Evolutionary conservation across 169 alveolate genomes (phyloP), one percentile per base, ranked within the genome.

Genomic region (Cryptosporidium bovis): DNA sequence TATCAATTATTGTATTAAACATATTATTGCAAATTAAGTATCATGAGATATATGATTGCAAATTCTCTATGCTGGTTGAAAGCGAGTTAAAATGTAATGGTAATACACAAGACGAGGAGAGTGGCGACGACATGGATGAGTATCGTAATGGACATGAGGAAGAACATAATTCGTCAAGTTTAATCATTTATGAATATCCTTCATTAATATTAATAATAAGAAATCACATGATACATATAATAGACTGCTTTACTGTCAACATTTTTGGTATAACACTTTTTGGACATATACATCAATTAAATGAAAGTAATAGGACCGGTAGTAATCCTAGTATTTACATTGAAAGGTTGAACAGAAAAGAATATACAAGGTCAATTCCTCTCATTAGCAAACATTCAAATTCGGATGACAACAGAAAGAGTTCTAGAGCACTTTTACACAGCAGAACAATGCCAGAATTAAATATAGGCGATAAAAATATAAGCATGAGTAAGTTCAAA

Each of bases 391-490:
- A 33, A 24, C 51, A 56, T 12, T 46, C 13, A 13, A 2, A 18
- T 1, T 40, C 48, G 4, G 10, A 8, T 40, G 51, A 12, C 27
- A 34, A 46, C 7, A 69, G 67, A 27, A 20, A 60, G 29, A 51
- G 24, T 3, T 6, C 44, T 8, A 69, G 51, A 16, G 46, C 84
- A n/a, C 55, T 31, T 15, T 31, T 77, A 8, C 87, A 77, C 27
- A 77, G 87, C 36, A 77, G 33, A 18, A 77, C 87, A 36, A 56
- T 77, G 71, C 87, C 87, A 44, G 56, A 60, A n/a, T 55, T 55
- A 34, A 31, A 5, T 16, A 36, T 46, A 24, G 31, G 44, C 27
- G 48, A 36, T 15, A 55, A 20, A n/a, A 29, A 34, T 33, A 77
- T 18, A n/a, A 24, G 44, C 20, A n/a, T 62, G 15, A 24, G 60